Evolutionary conservation across 208 protist species (phyloP).

Genomic region (Trypanosomatidae sp.): DNA sequence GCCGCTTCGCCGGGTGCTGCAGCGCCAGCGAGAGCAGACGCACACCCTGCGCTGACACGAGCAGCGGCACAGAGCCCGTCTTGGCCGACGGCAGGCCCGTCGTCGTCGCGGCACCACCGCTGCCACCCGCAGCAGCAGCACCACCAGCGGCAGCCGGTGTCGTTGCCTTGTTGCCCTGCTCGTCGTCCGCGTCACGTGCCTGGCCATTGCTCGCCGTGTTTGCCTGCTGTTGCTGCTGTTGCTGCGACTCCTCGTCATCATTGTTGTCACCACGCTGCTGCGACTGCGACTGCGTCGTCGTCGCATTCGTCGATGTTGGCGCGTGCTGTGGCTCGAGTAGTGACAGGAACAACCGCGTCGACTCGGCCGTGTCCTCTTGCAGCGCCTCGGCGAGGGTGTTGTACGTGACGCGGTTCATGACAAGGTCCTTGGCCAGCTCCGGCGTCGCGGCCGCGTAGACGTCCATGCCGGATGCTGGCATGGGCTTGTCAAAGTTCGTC

Average conservation of each 20-base stretch:
- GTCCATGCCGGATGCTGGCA: conserved; percentile 8
- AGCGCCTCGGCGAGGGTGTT: conserved; percentile 18
- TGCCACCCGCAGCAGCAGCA: not conserved
- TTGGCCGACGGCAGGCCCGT: conserved; percentile 1
- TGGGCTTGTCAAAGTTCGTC: conserved; percentile 36
- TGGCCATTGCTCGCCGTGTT: conserved; percentile 4
- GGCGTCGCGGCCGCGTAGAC: conserved; percentile 9
- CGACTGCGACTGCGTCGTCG: not conserved
- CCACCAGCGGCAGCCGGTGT: not conserved
- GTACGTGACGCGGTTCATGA: conserved; percentile 19
- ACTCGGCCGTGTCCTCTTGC: conserved; percentile 16
- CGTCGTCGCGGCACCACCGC: not conserved
- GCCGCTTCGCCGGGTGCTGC: conserved; percentile 17
- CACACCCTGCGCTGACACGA: conserved; percentile 30
- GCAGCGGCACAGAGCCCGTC: conserved; percentile 5
- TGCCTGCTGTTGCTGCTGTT: conserved; percentile 4
- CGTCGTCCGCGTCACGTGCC: conserved; percentile 2
- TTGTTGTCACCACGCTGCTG: conserved; percentile 1
- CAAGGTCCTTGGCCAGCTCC: conserved; percentile 17
- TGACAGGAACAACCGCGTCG: not conserved
- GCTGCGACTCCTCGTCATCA: conserved; percentile 4
- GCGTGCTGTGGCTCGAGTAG: not conserved
- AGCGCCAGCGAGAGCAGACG: conserved; percentile 30
- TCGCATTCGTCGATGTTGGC: not conserved
- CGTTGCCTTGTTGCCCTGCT: conserved; percentile 5